A percentile compares a stretch with the other conserved stretches of the same genome.
These are phyloP conservation scores for Solanum rostratum DNA, from an alignment of 257 asterid genomes.

Conservation along the genomic window DNA sequence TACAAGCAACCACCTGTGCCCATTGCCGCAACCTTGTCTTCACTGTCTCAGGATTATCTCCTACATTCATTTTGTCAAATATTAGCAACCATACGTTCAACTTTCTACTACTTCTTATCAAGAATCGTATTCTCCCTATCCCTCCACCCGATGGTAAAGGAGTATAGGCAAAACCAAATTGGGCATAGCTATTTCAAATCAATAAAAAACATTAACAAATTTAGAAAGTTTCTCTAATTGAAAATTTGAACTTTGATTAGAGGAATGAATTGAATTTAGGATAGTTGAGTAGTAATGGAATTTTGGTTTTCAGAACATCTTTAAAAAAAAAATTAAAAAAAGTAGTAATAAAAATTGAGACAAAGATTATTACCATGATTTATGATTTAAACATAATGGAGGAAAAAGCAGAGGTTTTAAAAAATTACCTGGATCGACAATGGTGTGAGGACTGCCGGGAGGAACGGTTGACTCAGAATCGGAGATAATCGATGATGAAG, in stretches of 20 bases:
- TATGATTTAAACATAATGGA: neutral
- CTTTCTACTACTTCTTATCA: neutral
- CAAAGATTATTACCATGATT: neutral
- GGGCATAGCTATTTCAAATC: neutral
- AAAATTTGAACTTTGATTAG: neutral
- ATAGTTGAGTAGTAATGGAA: neutral
- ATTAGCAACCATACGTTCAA: neutral
- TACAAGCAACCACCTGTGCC: constrained; percentile 77
- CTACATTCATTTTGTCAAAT: constrained; percentile 10
- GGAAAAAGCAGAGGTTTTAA: neutral
- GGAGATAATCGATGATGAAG: constrained; percentile 14
- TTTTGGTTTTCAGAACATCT: neutral
- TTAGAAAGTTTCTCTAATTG: neutral
- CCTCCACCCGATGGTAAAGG: neutral
- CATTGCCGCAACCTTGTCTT: constrained; percentile 68
- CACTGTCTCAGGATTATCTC: constrained; percentile 53
- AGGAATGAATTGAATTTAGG: neutral
- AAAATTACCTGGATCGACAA: constrained; percentile 37
- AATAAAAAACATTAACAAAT: neutral
- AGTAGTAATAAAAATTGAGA: neutral
- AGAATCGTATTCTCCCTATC: neutral
- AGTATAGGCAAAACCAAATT: neutral
- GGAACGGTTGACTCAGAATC: constrained; percentile 32
- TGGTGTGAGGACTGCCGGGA: constrained; percentile 47
- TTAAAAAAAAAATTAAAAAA: neutral